A percentile compares a stretch with the other conserved stretches of the same genome.
phyloP scores from a whole-genome alignment of 306 rosid genomes.

The Lotus japonicus region DNA sequence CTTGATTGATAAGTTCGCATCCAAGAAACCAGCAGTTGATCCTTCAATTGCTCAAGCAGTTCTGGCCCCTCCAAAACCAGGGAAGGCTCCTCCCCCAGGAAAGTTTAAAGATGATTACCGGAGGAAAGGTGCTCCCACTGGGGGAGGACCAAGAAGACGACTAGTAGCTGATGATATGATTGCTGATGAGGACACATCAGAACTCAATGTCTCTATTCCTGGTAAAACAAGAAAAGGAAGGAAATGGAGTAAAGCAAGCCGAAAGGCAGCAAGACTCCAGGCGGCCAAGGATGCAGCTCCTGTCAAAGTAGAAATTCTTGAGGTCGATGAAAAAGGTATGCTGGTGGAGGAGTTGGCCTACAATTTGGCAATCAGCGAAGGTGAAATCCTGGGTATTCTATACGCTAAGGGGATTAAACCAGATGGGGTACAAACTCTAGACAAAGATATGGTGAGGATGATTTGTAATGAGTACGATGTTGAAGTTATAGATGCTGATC shows the following conservation, averaged over 20 bases:
- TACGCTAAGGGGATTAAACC: slow-evolving; percentile 90
- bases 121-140: slow-evolving; percentile 56
- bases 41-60: slow-evolving; percentile 63
- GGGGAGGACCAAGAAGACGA: slow-evolving; percentile 61
- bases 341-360: slow-evolving; percentile 76
- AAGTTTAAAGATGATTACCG: slow-evolving; percentile 67
- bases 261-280: slow-evolving; percentile 92
- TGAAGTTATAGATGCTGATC: slow-evolving; percentile 76
- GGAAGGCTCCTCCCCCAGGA: slow-evolving; percentile 61
- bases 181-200: slow-evolving; percentile 61
- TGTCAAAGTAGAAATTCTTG: slow-evolving; percentile 91
- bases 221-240: slow-evolving; percentile 84
- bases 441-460: slow-evolving; percentile 93
- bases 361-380: slow-evolving; percentile 68
- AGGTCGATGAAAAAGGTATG: slow-evolving; percentile 81
- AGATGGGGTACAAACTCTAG: slow-evolving; percentile 91
- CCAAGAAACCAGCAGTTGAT: slow-evolving; percentile 64
- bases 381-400: slow-evolving; percentile 81
- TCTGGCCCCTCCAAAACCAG: slow-evolving; percentile 73
- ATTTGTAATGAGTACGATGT: slow-evolving; percentile 77
- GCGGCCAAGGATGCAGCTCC: slow-evolving; percentile 99
- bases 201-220: slow-evolving; percentile 64
- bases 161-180: slow-evolving; percentile 34
- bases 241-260: slow-evolving; percentile 96
- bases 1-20: slow-evolving; percentile 87